Conservation (phyloP, 2,329 filamentous ascomycete genomes). For the Aureobasidium uvarum region DNA sequence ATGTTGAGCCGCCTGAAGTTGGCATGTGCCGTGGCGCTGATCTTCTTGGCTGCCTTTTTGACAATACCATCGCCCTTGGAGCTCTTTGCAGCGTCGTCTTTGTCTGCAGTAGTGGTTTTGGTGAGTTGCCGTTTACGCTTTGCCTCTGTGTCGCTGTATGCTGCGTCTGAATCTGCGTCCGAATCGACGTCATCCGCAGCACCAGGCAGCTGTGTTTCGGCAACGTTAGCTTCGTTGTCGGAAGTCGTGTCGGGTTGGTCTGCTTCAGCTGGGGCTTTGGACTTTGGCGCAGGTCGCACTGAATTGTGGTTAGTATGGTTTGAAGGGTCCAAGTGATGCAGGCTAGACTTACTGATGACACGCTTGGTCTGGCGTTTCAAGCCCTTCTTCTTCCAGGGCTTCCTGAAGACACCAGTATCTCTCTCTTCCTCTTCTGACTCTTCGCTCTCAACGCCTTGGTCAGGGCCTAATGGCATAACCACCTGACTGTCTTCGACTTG, state of each 20-base stretch:
- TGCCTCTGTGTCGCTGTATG: conserved; percentile 25
- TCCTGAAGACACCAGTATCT: conserved; percentile 59
- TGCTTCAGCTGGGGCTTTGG: conserved; percentile 31
- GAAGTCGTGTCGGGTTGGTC: background rate
- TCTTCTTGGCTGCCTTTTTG: conserved; percentile 45
- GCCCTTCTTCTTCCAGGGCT: conserved; percentile 77
- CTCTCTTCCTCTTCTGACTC: conserved; percentile 50
- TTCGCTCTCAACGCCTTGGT: conserved; percentile 53
- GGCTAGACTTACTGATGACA: conserved; percentile 51
- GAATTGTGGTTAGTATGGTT: background rate
- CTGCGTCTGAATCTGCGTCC: conserved; percentile 18
- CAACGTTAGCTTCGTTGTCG: conserved; percentile 20
- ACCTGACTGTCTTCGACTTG: conserved; percentile 47
- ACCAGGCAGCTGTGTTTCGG: conserved; percentile 24
- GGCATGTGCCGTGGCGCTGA: conserved; percentile 48
- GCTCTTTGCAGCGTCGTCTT: conserved; percentile 28
- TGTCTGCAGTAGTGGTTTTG: conserved; percentile 30
- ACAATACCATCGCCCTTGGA: conserved; percentile 27
- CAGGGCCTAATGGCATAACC: conserved; percentile 48
- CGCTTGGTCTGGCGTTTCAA: conserved; percentile 73
- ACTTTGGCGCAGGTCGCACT: conserved; percentile 36
- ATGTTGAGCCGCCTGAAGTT: conserved; percentile 53
- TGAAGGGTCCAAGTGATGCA: background rate
- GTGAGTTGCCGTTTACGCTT: conserved; percentile 10
- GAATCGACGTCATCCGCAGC: background rate